Conservation (phyloP, 2,329 filamentous ascomycete genomes). For the Fusarium ramigenum region DNA sequence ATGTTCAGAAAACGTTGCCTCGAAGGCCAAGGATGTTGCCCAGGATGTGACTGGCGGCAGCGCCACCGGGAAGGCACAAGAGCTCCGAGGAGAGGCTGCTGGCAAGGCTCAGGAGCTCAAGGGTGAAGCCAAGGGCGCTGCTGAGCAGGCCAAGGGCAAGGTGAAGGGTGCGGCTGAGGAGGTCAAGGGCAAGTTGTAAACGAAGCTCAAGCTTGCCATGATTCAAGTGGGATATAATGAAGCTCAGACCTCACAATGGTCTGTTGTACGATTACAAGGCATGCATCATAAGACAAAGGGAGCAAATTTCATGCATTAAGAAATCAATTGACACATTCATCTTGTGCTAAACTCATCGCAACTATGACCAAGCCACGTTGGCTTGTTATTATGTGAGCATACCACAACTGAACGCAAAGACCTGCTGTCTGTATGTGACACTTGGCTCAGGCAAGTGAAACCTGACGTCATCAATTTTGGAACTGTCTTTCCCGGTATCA, state of each 20-base stretch:
- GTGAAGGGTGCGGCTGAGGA: conserved; percentile 31
- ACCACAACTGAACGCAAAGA: background rate
- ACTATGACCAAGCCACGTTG: background rate
- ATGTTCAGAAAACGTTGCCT: conserved; percentile 49
- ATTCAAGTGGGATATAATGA: conserved; percentile 15
- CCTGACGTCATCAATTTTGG: conserved; percentile 7
- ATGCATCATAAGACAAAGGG: conserved; percentile 31
- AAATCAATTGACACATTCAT: background rate
- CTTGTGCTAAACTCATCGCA: background rate
- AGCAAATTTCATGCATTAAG: conserved; percentile 27
- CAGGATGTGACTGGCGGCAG: conserved; percentile 47
- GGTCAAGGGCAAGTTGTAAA: conserved; percentile 36
- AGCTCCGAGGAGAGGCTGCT: conserved; percentile 51
- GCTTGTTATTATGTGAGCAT: background rate
- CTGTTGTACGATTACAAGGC: conserved; percentile 34
- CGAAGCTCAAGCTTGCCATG: background rate
- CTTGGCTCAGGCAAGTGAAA: no score
- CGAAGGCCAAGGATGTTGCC: conserved; percentile 60
- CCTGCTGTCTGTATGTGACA: background rate
- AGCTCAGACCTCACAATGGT: conserved; percentile 1
- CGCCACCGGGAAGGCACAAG: conserved; percentile 47
- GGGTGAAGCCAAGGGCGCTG: conserved; percentile 56
- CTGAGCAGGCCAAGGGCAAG: conserved; percentile 50
- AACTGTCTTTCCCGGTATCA: background rate
- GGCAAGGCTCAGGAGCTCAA: conserved; percentile 51